Evolutionary conservation across 2,329 filamentous ascomycete species (phyloP).

Genomic region (Ascochyta viciae-villosae): DNA sequence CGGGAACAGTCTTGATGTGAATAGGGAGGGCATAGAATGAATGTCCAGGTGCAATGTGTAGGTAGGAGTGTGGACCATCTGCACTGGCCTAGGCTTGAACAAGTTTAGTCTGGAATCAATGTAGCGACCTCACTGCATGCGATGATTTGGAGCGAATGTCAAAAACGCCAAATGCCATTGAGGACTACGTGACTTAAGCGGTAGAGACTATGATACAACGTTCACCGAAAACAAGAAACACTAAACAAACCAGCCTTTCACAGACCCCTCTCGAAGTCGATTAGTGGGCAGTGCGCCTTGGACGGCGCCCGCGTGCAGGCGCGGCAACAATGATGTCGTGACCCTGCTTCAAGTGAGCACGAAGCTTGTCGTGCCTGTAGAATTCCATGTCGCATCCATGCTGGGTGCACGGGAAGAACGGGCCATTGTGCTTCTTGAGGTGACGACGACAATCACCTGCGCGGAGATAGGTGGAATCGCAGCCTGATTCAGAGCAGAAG

Average conservation of each 20-base stretch:
- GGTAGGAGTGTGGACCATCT: too few relatives aligned
- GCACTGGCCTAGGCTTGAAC: background rate
- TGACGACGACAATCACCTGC: constrained; percentile 28
- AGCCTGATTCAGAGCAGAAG: background rate
- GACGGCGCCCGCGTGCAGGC: background rate
- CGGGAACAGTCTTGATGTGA: background rate
- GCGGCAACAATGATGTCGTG: background rate
- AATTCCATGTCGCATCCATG: constrained; percentile 21
- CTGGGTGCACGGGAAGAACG: constrained; percentile 10
- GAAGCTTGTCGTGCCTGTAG: constrained; percentile 26
- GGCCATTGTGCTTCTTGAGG: constrained; percentile 19
- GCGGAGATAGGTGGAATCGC: background rate
- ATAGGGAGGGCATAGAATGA: background rate
- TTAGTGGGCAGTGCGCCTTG: background rate
- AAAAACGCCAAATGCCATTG: background rate
- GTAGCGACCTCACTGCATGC: background rate
- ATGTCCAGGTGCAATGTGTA: background rate
- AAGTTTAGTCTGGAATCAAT: background rate
- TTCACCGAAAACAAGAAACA: background rate
- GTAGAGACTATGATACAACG: too few relatives aligned
- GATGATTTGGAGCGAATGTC: background rate
- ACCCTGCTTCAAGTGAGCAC: constrained; percentile 17
- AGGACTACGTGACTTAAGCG: background rate
- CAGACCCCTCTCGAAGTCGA: background rate
- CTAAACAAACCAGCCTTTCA: background rate